Base-by-base conservation (phyloP, 495 filamentous ascomycete species). In the Xeromyces bisporus region DNA sequence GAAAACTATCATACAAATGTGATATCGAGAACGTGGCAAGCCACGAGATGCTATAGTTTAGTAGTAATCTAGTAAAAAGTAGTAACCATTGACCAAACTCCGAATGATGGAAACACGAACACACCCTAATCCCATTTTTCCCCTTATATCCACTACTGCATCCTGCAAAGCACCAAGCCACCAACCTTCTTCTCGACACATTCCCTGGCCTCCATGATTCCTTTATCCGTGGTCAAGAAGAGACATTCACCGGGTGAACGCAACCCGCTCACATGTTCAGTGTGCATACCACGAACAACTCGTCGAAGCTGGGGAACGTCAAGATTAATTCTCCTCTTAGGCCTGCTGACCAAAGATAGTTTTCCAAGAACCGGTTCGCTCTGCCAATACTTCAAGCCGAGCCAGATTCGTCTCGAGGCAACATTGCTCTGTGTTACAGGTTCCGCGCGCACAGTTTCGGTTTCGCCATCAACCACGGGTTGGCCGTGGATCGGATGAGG, bases 361-460 rank as follows among this genome's bases (percentile, higher is more conserved):
- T 72, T 62, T 18, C 64, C 66, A 34, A 97, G 46, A 29, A 97
- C 89, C 2, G 91, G 81, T 48, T 80, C 60, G 46, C 81, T 81
- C 44, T 84, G 73, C 69, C 69, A 84, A 62, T 97, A 97, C 61
- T 96, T 96, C 43, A 96, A 54, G 6, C 84, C 86, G 6, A 97
- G 44, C 89, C 89, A 97, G 6, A 97, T 55, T 28, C 89, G 64
- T 43, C 85, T 59, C 23, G 68, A 67, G 1, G 82, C 64, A 3
- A 86, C 62, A 55, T 94, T 96, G 40, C 65, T 70, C 32, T 73
- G 71, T 15, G 83, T 93, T 27, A 86, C 66, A 0, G 69, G 62
- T 41, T 75, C 71, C 20, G 9, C 20, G n/a, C n/a, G n/a, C 11
- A 56, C 34, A 13, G 35, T 38, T 29, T 51, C 43, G 28, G 40